phyloP scores from a whole-genome alignment of 805 yeast species.

The Barnettozyma vustinii region DNA sequence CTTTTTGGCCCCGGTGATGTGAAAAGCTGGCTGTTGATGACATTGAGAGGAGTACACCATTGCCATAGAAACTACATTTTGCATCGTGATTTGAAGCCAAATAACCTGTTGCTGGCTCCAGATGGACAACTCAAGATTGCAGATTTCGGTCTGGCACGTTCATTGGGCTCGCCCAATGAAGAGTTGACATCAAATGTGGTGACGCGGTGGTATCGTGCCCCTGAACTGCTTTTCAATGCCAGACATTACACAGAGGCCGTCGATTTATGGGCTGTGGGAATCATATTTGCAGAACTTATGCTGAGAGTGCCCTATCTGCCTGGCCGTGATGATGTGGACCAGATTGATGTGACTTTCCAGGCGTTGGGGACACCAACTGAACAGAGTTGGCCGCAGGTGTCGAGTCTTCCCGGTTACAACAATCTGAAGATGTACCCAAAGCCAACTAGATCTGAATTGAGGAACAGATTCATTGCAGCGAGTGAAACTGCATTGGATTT shows the following conservation, averaged over 20 bases:
- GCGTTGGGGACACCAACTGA: constrained; percentile 97
- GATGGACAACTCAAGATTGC: constrained; percentile 88
- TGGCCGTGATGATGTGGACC: constrained; percentile 86
- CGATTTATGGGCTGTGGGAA: constrained; percentile 95
- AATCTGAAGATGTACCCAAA: constrained; percentile 73
- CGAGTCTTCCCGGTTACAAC: constrained; percentile 70
- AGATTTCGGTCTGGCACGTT: constrained; percentile 94
- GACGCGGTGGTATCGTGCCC: constrained; percentile 97
- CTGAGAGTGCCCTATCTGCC: constrained; percentile 92
- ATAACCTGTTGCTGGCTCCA: constrained; percentile 81
- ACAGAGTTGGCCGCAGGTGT: constrained; percentile 84
- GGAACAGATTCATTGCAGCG: constrained; percentile 86
- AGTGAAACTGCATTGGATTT: constrained; percentile 77
- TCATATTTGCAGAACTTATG: constrained; percentile 95
- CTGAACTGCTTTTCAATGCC: constrained; percentile 86
- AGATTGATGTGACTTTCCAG: constrained; percentile 85
- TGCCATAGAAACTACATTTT: constrained; percentile 88
- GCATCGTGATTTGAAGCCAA: constrained; percentile 93
- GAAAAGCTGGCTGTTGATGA: constrained; percentile 92
- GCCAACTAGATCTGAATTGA: constrained; percentile 73
- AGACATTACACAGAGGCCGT: constrained; percentile 84
- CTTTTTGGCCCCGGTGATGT: constrained; percentile 82
- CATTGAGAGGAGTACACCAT: constrained; percentile 89
- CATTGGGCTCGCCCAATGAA: constrained; percentile 72
- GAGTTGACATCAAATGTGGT: constrained; percentile 89